Conservation (phyloP, 208 protist genomes). For the Trichomonas tenax region DNA sequence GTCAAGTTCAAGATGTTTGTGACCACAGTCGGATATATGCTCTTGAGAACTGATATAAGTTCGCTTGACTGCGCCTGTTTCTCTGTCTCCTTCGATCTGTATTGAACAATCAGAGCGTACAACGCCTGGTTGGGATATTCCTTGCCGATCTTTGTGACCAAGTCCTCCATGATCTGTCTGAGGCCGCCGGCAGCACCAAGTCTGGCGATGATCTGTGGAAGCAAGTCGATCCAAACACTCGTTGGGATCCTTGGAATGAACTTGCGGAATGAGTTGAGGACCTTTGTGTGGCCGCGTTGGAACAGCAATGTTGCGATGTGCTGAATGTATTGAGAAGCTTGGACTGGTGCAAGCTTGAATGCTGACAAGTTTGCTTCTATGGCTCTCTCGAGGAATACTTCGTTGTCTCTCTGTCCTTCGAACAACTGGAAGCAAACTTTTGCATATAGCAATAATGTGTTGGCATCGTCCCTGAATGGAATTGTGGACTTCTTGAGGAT, state of each 20-base stretch:
- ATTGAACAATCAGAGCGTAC: not conserved
- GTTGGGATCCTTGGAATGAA: not conserved
- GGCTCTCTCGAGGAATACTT: not conserved
- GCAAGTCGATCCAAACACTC: not conserved
- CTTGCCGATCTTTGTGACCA: not conserved
- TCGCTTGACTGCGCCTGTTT: not conserved
- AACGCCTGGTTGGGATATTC: not conserved
- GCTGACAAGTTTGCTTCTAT: not conserved
- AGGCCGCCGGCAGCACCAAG: not conserved
- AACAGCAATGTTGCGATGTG: not conserved
- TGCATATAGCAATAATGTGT: not conserved
- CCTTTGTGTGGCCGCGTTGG: not conserved
- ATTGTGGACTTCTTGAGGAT: not conserved
- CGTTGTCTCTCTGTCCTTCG: not conserved
- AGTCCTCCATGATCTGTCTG: not conserved
- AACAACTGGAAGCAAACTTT: not conserved
- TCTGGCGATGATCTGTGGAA: not conserved
- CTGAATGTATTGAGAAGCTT: not conserved
- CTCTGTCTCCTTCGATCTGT: not conserved
- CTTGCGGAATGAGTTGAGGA: not conserved
- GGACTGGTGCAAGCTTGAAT: not conserved
- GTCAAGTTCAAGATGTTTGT: not conserved
- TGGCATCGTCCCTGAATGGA: not conserved
- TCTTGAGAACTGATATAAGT: not conserved
- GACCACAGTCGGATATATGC: not conserved